Evolutionary conservation across 169 alveolate species (phyloP).

Genomic region (Cryptosporidium bovis): DNA sequence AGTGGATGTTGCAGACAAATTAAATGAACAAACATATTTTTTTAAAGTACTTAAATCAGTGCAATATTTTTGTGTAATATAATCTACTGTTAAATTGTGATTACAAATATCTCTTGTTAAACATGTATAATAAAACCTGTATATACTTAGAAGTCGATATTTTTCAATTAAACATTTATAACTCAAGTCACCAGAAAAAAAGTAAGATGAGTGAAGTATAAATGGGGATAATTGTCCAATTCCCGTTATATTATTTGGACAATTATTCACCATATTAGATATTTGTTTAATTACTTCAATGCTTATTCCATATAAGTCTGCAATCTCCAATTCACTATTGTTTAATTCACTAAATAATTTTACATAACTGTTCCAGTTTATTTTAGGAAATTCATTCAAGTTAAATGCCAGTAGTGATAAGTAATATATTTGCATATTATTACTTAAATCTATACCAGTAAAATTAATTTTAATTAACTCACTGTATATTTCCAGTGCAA

Average conservation of each 20-base stretch:
- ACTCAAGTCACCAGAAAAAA: constrained; percentile 7
- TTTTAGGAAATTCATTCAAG: neutral
- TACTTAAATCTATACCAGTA: constrained; percentile 33
- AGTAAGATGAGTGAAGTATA: constrained; percentile 31
- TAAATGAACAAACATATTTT: constrained; percentile 11
- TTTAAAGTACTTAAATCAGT: neutral
- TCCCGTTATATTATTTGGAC: constrained; percentile 6
- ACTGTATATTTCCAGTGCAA: constrained; percentile 40
- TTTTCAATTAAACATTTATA: constrained; percentile 59
- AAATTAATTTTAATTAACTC: constrained; percentile 30
- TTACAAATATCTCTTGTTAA: constrained; percentile 46
- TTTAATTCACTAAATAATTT: constrained; percentile 22
- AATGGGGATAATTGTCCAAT: constrained; percentile 40
- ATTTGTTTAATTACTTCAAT: constrained; percentile 16
- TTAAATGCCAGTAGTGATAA: constrained; percentile 13
- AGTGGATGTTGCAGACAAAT: constrained; percentile 1
- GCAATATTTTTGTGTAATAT: constrained; percentile 26
- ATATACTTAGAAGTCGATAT: constrained; percentile 26
- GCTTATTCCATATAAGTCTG: constrained; percentile 40
- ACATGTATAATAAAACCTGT: constrained; percentile 57
- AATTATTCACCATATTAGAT: neutral
- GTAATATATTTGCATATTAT: constrained; percentile 21
- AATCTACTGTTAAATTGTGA: constrained; percentile 28
- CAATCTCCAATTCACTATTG: constrained; percentile 23
- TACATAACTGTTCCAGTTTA: constrained; percentile 49